A percentile compares a stretch with the other conserved stretches of the same genome.
These are phyloP conservation scores for Fusarium proliferatum DNA, from an alignment of 2,329 filamentous ascomycete genomes.

Conservation along the genomic window DNA sequence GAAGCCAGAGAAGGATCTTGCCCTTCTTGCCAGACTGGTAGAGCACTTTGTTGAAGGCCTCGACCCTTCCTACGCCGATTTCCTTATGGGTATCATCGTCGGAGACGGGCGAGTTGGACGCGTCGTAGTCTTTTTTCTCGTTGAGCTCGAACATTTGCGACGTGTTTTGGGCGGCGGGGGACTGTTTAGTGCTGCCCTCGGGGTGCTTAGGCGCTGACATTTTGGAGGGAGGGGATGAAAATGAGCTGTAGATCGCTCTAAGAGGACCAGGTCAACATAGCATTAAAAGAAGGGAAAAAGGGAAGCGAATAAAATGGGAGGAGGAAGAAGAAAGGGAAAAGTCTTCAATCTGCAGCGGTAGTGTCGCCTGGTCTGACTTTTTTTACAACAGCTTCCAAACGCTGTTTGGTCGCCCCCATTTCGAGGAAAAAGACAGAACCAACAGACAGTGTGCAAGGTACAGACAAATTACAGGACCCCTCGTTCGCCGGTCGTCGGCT, in stretches of 20 bases:
- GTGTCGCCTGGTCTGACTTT: constrained; percentile 15
- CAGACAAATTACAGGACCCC: not conserved
- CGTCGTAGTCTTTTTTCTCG: constrained; percentile 23
- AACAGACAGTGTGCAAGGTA: constrained; percentile 4
- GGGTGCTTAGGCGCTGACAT: constrained; percentile 17
- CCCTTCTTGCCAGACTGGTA: constrained; percentile 52
- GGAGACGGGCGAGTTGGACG: constrained; percentile 17
- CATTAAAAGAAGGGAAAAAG: not conserved
- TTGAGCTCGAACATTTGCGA: constrained; percentile 15
- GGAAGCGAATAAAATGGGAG: not conserved
- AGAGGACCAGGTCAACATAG: not conserved
- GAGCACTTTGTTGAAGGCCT: constrained; percentile 55
- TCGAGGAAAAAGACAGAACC: not conserved
- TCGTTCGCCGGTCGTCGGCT: constrained; percentile 9
- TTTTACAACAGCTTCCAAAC: not conserved
- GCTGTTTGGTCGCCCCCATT: constrained; percentile 2
- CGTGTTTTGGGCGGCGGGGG: not conserved
- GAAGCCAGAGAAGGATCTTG: constrained; percentile 50
- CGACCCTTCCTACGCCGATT: constrained; percentile 50
- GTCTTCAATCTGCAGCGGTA: not conserved
- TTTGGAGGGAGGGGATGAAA: not conserved
- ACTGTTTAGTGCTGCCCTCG: not conserved
- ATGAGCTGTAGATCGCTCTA: not conserved
- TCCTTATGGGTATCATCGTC: constrained; percentile 19
- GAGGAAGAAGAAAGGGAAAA: not conserved